These are phyloP conservation scores for Solanum lycopersicoides DNA, from an alignment of 257 asterid species.

Conservation along the genomic window DNA sequence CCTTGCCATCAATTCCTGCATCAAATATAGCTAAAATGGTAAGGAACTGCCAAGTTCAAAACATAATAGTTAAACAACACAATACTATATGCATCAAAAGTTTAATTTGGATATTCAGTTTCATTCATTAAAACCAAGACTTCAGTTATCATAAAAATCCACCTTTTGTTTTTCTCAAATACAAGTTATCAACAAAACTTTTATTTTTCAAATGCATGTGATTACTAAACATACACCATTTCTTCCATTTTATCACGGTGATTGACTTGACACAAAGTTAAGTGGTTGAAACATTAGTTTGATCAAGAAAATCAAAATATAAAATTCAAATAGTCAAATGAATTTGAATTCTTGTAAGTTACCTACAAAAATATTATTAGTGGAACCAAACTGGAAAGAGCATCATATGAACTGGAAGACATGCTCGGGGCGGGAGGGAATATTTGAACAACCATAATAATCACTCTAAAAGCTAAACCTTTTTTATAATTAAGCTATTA, in stretches of 20 bases:
- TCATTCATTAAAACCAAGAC: not conserved
- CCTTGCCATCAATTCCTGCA: conserved; percentile 33
- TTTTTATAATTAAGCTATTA: not conserved
- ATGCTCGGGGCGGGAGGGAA: not conserved
- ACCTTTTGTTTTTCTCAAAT: not conserved
- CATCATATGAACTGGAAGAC: not conserved
- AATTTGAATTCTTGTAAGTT: not conserved
- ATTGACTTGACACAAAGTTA: not conserved
- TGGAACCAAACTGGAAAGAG: not conserved
- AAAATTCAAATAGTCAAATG: not conserved
- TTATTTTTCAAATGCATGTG: not conserved
- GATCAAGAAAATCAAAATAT: not conserved
- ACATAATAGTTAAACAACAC: not conserved
- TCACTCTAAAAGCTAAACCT: not conserved
- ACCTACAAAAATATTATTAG: not conserved
- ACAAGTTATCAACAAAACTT: not conserved
- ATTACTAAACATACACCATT: not conserved
- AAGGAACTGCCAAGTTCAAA: not conserved
- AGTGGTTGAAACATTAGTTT: not conserved
- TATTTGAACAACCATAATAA: not conserved
- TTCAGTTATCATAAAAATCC: not conserved
- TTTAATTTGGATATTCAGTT: not conserved
- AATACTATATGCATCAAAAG: not conserved
- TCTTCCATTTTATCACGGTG: not conserved
- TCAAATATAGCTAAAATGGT: not conserved